Conservation (phyloP, 1,139 yeast species). For the Komagataea norvegica region DNA sequence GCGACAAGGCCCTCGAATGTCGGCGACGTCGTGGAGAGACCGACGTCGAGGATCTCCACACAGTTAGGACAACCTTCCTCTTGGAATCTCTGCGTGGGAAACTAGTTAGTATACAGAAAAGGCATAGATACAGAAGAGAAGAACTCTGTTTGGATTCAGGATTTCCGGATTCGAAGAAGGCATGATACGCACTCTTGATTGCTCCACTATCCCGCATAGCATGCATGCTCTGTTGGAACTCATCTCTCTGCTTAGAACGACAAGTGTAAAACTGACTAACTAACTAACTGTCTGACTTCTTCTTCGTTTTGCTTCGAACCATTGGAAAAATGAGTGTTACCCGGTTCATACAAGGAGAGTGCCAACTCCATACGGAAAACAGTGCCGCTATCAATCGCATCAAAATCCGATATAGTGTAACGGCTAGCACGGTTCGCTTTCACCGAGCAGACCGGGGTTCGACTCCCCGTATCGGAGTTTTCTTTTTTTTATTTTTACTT, state of each 20-base stretch:
- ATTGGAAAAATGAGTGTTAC: too few species aligned
- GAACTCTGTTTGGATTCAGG: too few species aligned
- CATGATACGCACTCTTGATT: conserved; percentile 46
- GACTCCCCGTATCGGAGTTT: conserved; percentile 73
- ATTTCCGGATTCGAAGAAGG: too few species aligned
- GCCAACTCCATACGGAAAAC: neutral
- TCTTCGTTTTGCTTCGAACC: too few species aligned
- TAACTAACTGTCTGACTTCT: too few species aligned
- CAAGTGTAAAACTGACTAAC: too few species aligned
- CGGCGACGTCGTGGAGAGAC: conserved; percentile 86
- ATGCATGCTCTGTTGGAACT: conserved; percentile 83
- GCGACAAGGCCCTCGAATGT: conserved; percentile 96
- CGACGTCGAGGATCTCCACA: conserved; percentile 78
- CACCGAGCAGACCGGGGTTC: conserved; percentile 83
- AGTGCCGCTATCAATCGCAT: neutral
- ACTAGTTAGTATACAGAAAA: conserved; percentile 3
- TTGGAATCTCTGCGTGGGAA: conserved; percentile 48
- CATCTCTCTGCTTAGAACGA: too few species aligned
- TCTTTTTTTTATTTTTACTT: conserved; percentile 27
- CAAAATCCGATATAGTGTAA: conserved; percentile 65
- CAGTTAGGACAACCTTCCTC: conserved; percentile 96
- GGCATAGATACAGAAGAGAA: too few species aligned
- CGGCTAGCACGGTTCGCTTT: conserved; percentile 83
- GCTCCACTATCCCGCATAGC: conserved; percentile 91
- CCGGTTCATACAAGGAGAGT: too few species aligned